Base-by-base conservation (phyloP, 768 basidiomycete genomes). In the Lentinula boryana region DNA sequence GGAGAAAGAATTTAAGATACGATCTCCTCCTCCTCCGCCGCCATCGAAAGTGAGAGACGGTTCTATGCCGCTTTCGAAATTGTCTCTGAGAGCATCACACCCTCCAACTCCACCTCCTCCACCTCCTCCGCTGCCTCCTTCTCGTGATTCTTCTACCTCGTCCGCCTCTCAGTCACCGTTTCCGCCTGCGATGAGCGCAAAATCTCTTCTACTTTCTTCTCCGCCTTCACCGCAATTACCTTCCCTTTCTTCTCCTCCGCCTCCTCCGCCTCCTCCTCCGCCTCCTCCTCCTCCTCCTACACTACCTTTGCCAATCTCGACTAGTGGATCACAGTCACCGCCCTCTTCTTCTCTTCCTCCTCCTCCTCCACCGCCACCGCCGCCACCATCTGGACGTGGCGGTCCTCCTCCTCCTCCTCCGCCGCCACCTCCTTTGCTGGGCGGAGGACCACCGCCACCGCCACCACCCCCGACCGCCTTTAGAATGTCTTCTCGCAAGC, bases 1-100 rank as follows among this genome's bases (percentile, higher is more conserved):
- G 1, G 89, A 91, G 71, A 83, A 84, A 66, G 86, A 86, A 64
- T 91, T 86, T 73, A 91, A 93, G 68, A 76, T 77, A 2, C 81
- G 80, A 54, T 83, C 84, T 36, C 73, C 85, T 0, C 87, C 88
- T 7, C 87, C 85, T 0, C 88, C 86, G 0, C 83, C 85, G 0
- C 85, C 86, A 15, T 75, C 80, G 76, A 32, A 80, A 74, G 60
- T 72, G 71, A 8, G 75, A 71, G 61, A 71, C 70, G 43, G 60
- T 61, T 49, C 56, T 27, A 16, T 27, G 31, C 27, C 56, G 7
- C 18, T 16, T 10, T 52, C 58, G 4, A 27, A 50, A 15, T 18
- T 23, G n/a, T 43, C 72, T 7, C 51, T 67, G 2, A 65, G 68
- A 0, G 61, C 67, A 0, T 67, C 72, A 0, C 66, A 70, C 10